Percentiles rank a stretch among this genome's conserved stretches.
Evolutionary conservation across 129 eudicot genomes (phyloP).

Genomic region (Silybum marianum): DNA sequence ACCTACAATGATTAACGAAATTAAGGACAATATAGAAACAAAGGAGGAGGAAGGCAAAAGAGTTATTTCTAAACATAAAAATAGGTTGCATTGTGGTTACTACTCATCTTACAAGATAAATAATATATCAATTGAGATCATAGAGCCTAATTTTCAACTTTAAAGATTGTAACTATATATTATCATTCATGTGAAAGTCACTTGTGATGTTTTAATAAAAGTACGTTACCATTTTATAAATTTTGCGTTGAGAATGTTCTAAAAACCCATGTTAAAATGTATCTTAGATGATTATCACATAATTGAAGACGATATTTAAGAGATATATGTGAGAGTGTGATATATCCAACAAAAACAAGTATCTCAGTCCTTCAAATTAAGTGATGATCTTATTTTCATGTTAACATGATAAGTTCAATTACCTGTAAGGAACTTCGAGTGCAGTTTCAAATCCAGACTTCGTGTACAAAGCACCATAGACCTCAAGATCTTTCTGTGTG

Average conservation of each 20-base stretch:
- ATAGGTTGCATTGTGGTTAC: too few relatives aligned
- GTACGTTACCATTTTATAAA: not conserved
- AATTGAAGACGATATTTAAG: not conserved
- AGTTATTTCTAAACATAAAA: too few relatives aligned
- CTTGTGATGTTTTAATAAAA: not conserved
- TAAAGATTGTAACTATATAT: not conserved
- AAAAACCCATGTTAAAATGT: not conserved
- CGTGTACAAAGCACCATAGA: conserved; percentile 40
- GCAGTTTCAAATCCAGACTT: conserved; percentile 59
- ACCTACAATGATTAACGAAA: not conserved
- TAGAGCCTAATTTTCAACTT: too few relatives aligned
- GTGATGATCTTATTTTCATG: not conserved
- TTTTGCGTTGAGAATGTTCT: not conserved
- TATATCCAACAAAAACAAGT: not conserved
- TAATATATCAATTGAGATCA: too few relatives aligned
- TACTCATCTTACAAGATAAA: too few relatives aligned
- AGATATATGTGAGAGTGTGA: not conserved
- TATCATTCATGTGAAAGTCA: not conserved
- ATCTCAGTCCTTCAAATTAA: too few relatives aligned
- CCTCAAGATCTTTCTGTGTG: conserved; percentile 46
- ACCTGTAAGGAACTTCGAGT: conserved; percentile 64
- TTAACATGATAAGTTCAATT: not conserved
- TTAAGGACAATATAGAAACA: not conserved
- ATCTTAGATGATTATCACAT: not conserved
- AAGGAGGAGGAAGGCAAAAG: not conserved